A percentile compares a stretch with the other conserved stretches of the same genome.
phyloP scores from a whole-genome alignment of 768 basidiomycete species.

The Macrolepiota dolichaula region DNA sequence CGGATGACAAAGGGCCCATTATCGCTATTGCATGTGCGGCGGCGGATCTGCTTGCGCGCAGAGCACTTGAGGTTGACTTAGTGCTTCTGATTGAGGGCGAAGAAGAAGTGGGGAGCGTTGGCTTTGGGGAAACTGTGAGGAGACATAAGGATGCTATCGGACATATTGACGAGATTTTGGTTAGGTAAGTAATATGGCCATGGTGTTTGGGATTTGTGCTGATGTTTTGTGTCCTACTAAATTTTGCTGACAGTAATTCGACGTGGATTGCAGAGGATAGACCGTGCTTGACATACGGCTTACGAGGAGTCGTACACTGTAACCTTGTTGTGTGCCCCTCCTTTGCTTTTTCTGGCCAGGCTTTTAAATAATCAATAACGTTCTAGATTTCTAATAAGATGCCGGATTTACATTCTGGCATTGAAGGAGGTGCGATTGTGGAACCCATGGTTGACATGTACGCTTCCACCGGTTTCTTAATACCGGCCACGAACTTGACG shows the following conservation, averaged over 20 bases:
- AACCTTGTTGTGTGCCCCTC: slow-evolving; percentile 54
- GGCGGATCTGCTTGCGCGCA: slow-evolving; percentile 67
- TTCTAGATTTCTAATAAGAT: slow-evolving; percentile 62
- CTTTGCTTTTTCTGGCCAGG: neutral
- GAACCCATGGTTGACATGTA: slow-evolving; percentile 97
- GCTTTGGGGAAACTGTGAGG: slow-evolving; percentile 76
- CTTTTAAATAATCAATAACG: neutral
- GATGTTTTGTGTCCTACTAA: neutral
- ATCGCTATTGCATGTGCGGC: slow-evolving; percentile 89
- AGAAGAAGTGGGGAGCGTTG: slow-evolving; percentile 90
- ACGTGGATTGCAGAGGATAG: slow-evolving; percentile 93
- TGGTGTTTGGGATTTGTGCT: neutral
- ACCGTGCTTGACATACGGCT: slow-evolving; percentile 93
- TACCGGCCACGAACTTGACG: neutral
- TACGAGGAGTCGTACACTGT: slow-evolving; percentile 92
- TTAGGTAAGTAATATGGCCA: slow-evolving; percentile 48
- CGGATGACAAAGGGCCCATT: slow-evolving; percentile 95
- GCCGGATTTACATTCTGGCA: slow-evolving; percentile 89
- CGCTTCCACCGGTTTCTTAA: slow-evolving; percentile 16
- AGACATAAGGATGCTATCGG: slow-evolving; percentile 82
- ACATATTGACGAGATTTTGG: slow-evolving; percentile 82
- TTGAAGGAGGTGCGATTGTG: slow-evolving; percentile 82
- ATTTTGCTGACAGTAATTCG: slow-evolving; percentile 74
- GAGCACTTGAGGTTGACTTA: slow-evolving; percentile 80
- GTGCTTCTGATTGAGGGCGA: slow-evolving; percentile 95